Evolutionary conservation across 495 filamentous ascomycete species (phyloP).

Genomic region (Daldinia childiae): DNA sequence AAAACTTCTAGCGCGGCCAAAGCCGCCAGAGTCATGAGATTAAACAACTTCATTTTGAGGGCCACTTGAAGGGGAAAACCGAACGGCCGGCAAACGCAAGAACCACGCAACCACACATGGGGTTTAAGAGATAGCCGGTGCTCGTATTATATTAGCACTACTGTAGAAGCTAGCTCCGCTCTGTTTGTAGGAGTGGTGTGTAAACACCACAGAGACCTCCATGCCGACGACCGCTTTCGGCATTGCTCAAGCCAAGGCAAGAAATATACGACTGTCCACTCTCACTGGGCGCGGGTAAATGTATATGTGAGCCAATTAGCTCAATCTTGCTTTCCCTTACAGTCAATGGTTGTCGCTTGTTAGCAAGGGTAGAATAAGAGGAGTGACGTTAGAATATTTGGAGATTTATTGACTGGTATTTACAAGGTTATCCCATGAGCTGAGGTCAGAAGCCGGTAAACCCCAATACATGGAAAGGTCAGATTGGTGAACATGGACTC

Average conservation of each 20-base stretch:
- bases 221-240: slow-evolving; percentile 26
- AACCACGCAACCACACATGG: slow-evolving; percentile 8
- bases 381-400: not conserved
- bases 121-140: slow-evolving; percentile 1
- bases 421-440: not conserved
- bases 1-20: slow-evolving; percentile 21
- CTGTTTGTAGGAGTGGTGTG: slow-evolving; percentile 12
- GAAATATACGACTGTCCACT: slow-evolving; percentile 29
- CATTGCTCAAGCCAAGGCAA: slow-evolving; percentile 34
- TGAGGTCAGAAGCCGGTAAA: not conserved
- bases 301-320: slow-evolving; percentile 20
- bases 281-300: slow-evolving; percentile 36
- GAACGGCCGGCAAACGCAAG: slow-evolving; percentile 7
- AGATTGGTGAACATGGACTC: not conserved
- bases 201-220: slow-evolving; percentile 11
- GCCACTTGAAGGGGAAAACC: not conserved
- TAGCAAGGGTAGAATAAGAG: slow-evolving; percentile 5
- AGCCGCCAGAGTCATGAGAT: slow-evolving; percentile 25
- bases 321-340: slow-evolving; percentile 5
- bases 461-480: not conserved
- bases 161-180: slow-evolving; percentile 25
- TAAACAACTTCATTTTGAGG: slow-evolving; percentile 36
- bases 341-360: not conserved
- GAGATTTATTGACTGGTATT: slow-evolving; percentile 2
- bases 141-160: slow-evolving; percentile 29